A percentile compares a stretch with the other conserved stretches of the same genome.
These are phyloP conservation scores for Elsinoe ampelina DNA, from an alignment of 2,329 filamentous ascomycete genomes.

Conservation along the genomic window DNA sequence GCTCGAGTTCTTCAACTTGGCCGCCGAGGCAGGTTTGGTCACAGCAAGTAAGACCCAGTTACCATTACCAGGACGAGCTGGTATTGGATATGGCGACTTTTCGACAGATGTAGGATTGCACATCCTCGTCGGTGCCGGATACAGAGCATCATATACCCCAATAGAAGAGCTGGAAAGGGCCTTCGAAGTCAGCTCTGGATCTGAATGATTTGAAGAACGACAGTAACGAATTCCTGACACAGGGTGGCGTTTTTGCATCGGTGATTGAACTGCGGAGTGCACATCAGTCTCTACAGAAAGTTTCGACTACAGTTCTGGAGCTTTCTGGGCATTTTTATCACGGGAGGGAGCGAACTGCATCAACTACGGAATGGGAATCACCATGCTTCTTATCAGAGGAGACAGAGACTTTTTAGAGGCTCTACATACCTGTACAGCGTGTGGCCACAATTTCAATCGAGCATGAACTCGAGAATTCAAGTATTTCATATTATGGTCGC, in stretches of 20 bases:
- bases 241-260: slow-evolving; percentile 8
- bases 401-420: neutral
- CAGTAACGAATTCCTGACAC: slow-evolving; percentile 1
- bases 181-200: slow-evolving; percentile 13
- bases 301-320: neutral
- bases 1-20: slow-evolving; percentile 55
- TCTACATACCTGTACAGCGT: neutral
- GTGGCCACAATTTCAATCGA: neutral
- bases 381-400: neutral
- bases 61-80: slow-evolving; percentile 26
- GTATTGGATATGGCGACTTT: slow-evolving; percentile 28
- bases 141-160: slow-evolving; percentile 3
- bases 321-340: neutral
- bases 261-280: neutral
- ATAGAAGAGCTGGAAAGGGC: slow-evolving; percentile 1
- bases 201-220: slow-evolving; percentile 5
- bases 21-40: slow-evolving; percentile 29
- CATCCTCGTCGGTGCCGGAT: slow-evolving; percentile 15
- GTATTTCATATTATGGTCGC: neutral
- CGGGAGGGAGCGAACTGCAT: neutral
- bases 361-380: neutral
- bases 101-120: slow-evolving; percentile 28
- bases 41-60: slow-evolving; percentile 24
- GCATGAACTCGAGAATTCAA: neutral
- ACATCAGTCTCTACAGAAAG: slow-evolving; percentile 1